A percentile compares a stretch with the other conserved stretches of the same genome.
Conservation (phyloP, 495 filamentous ascomycete genomes). For the Trypethelium eluteriae region DNA sequence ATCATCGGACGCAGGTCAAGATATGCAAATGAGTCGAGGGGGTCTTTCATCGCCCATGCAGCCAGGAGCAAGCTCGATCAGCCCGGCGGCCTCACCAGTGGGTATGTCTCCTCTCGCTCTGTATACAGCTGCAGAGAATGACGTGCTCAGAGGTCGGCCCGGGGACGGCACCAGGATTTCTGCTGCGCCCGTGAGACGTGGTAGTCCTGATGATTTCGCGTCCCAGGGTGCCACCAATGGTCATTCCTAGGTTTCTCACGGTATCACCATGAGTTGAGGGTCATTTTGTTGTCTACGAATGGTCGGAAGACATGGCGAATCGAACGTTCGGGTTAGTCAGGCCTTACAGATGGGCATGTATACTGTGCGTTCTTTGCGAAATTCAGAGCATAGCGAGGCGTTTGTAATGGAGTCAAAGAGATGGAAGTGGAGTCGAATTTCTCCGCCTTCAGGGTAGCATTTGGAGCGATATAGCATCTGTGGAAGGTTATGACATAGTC, state of each 20-base stretch:
- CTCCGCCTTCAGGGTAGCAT: background rate
- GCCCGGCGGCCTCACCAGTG: background rate
- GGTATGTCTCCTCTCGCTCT: background rate
- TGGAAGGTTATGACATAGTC: background rate
- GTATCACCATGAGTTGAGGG: background rate
- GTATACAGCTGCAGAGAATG: background rate
- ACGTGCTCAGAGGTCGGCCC: no score
- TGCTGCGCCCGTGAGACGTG: background rate
- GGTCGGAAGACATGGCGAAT: background rate
- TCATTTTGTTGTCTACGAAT: background rate
- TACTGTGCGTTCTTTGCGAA: no score
- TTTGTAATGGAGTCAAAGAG: background rate
- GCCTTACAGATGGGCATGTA: background rate
- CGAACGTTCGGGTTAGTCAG: no score
- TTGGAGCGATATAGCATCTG: background rate
- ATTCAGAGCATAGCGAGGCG: slow-evolving; percentile 1
- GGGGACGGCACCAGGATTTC: background rate
- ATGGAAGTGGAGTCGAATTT: background rate
- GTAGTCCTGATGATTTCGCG: background rate
- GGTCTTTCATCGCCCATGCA: background rate
- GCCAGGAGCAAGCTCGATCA: background rate
- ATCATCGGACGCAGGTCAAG: background rate
- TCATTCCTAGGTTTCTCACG: background rate
- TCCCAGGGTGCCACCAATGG: background rate
- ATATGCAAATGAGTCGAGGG: background rate